A percentile compares a stretch with the other conserved stretches of the same genome.
phyloP scores from a whole-genome alignment of 208 protist genomes.

The Trypanosoma theileri region DNA sequence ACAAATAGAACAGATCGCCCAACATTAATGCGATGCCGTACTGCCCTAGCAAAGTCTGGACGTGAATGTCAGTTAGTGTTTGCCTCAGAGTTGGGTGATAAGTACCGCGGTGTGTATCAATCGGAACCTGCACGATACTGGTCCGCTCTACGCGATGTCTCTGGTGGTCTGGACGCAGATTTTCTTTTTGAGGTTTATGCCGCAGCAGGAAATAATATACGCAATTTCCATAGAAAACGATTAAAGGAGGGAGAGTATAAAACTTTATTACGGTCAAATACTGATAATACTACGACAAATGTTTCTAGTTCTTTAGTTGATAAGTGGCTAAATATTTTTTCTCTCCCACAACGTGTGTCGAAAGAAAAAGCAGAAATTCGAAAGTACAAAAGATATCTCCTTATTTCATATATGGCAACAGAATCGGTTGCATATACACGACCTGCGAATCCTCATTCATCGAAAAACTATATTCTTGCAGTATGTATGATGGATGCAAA shows the following conservation, averaged over 20 bases:
- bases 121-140: conserved; percentile 77
- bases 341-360: conserved; percentile 33
- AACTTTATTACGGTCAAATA: not conserved
- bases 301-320: conserved; percentile 33
- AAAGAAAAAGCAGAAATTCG: conserved; percentile 50
- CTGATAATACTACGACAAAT: not conserved
- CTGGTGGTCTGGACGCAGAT: conserved; percentile 56
- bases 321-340: conserved; percentile 56
- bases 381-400: conserved; percentile 61
- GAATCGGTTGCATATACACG: conserved; percentile 59
- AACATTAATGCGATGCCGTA: conserved; percentile 71
- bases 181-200: conserved; percentile 56
- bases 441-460: conserved; percentile 55
- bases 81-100: conserved; percentile 61
- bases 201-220: conserved; percentile 53
- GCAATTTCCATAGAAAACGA: conserved; percentile 41
- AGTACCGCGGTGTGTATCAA: conserved; percentile 60
- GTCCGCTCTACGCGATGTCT: conserved; percentile 49
- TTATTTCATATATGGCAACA: conserved; percentile 67
- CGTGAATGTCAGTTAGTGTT: conserved; percentile 62
- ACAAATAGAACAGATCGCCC: conserved; percentile 86
- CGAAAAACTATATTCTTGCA: conserved; percentile 62
- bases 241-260: conserved; percentile 19
- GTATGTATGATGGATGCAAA: conserved; percentile 51
- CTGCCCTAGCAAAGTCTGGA: conserved; percentile 64